A percentile compares a stretch with the other conserved stretches of the same genome.
These are phyloP conservation scores for Yamadazyma kanchanaburiensis DNA, from an alignment of 1,139 yeast species.

Conservation along the genomic window DNA sequence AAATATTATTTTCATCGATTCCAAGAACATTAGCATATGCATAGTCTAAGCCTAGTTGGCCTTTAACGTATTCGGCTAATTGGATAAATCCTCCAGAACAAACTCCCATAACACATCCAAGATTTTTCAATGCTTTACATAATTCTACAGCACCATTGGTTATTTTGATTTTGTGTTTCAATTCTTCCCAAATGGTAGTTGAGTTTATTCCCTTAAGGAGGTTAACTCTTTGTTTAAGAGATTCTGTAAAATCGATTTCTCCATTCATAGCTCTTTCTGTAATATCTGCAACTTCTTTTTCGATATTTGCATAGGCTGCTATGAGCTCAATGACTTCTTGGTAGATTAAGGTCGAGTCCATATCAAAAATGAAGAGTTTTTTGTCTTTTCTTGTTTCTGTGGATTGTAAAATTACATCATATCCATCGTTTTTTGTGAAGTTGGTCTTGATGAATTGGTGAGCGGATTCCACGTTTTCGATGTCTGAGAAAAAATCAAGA, in stretches of 20 bases:
- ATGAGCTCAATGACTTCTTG: slow-evolving; percentile 96
- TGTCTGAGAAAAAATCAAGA: slow-evolving; percentile 12
- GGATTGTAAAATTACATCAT: slow-evolving; percentile 36
- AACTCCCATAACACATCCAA: slow-evolving; percentile 76
- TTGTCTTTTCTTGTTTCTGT: slow-evolving; percentile 40
- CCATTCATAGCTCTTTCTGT: slow-evolving; percentile 98
- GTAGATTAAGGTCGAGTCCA: slow-evolving; percentile 95
- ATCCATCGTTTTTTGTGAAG: slow-evolving; percentile 12
- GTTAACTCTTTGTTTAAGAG: slow-evolving; percentile 70
- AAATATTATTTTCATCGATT: slow-evolving; percentile 46
- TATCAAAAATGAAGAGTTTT: slow-evolving; percentile 82
- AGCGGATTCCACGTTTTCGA: slow-evolving; percentile 5
- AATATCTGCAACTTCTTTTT: slow-evolving; percentile 46
- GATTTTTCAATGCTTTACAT: slow-evolving; percentile 54
- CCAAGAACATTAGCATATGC: slow-evolving; percentile 82
- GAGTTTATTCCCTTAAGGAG: slow-evolving; percentile 79
- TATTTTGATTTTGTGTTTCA: slow-evolving; percentile 63
- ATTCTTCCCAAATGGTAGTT: slow-evolving; percentile 70
- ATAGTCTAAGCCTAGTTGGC: slow-evolving; percentile 69
- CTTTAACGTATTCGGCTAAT: slow-evolving; percentile 73
- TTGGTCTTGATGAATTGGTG: slow-evolving; percentile 11
- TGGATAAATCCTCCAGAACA: slow-evolving; percentile 95
- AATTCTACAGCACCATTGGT: slow-evolving; percentile 84
- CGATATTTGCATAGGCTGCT: slow-evolving; percentile 53
- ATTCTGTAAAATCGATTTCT: slow-evolving; percentile 85